A percentile compares a stretch with the other conserved stretches of the same genome.
Evolutionary conservation across 495 filamentous ascomycete species (phyloP).

Genomic region (Penicillium macrosclerotiorum): DNA sequence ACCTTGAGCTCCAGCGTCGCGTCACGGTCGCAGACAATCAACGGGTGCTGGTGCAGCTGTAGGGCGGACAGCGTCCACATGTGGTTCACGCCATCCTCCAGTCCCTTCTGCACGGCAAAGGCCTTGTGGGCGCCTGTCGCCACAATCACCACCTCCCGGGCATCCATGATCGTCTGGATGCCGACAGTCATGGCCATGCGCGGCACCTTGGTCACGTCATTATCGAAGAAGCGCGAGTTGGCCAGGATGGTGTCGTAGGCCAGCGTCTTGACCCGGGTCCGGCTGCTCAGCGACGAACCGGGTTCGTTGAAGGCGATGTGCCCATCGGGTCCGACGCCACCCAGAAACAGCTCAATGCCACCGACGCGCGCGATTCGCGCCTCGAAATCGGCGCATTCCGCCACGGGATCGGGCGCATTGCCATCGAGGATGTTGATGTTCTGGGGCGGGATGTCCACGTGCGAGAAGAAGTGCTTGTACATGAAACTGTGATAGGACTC

Average conservation of each 20-base stretch:
- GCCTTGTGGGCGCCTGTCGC: slow-evolving; percentile 80
- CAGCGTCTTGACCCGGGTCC: slow-evolving; percentile 81
- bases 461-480: slow-evolving; percentile 88
- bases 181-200: slow-evolving; percentile 84
- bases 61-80: slow-evolving; percentile 86
- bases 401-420: slow-evolving; percentile 70
- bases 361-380: slow-evolving; percentile 70
- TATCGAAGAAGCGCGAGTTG: slow-evolving; percentile 79
- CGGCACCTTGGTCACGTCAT: slow-evolving; percentile 70
- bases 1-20: slow-evolving; percentile 80
- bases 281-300: slow-evolving; percentile 72
- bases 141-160: slow-evolving; percentile 77
- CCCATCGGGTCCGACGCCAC: slow-evolving; percentile 80
- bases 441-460: slow-evolving; percentile 74
- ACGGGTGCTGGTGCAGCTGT: slow-evolving; percentile 74
- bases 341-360: slow-evolving; percentile 83
- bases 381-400: slow-evolving; percentile 77
- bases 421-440: slow-evolving; percentile 88
- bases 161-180: slow-evolving; percentile 82
- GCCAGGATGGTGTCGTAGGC: slow-evolving; percentile 85
- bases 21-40: slow-evolving; percentile 83
- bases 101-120: slow-evolving; percentile 73
- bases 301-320: slow-evolving; percentile 93
- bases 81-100: slow-evolving; percentile 81
- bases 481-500: slow-evolving; percentile 88